A percentile compares a stretch with the other conserved stretches of the same genome.
Evolutionary conservation across 225 moss, liverwort and hornwort species (phyloP).

Genomic region (Marchantia paleacea): DNA sequence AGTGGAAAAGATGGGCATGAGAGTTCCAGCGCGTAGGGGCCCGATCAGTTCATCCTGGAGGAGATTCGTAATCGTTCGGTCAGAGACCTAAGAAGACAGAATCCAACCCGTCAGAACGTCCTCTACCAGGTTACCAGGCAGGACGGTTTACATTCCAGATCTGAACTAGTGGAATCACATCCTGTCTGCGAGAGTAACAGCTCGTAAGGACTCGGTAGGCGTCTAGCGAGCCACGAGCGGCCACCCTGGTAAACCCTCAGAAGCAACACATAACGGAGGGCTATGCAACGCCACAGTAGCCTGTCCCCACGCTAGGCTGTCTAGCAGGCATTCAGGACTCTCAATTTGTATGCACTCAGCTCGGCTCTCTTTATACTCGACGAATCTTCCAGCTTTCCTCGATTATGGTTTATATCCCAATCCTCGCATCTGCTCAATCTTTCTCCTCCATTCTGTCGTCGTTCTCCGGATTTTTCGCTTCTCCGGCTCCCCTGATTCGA

Average conservation of each 20-base stretch:
- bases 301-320: neutral
- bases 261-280: conserved; percentile 4
- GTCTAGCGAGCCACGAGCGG: neutral
- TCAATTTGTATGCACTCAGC: neutral
- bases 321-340: neutral
- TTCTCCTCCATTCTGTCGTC: neutral
- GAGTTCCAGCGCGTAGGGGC: conserved; percentile 13
- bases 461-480: neutral
- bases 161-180: neutral
- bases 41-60: conserved; percentile 14
- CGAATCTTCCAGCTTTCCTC: neutral
- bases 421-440: neutral
- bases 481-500: neutral
- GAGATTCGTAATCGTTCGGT: conserved; percentile 1
- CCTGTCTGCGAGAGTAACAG: too few relatives aligned
- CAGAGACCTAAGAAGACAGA: neutral
- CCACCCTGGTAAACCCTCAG: conserved; percentile 6
- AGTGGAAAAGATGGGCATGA: neutral
- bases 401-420: conserved; percentile 3
- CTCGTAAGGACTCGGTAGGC: too few relatives aligned
- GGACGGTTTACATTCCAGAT: neutral
- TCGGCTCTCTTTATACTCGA: neutral
- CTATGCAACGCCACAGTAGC: neutral
- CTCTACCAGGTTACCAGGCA: neutral
- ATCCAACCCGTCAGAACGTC: conserved; percentile 1